Percentiles rank a stretch among this genome's conserved stretches.
Evolutionary conservation across 2,329 filamentous ascomycete species (phyloP).

Genomic region (Colletotrichum lini): DNA sequence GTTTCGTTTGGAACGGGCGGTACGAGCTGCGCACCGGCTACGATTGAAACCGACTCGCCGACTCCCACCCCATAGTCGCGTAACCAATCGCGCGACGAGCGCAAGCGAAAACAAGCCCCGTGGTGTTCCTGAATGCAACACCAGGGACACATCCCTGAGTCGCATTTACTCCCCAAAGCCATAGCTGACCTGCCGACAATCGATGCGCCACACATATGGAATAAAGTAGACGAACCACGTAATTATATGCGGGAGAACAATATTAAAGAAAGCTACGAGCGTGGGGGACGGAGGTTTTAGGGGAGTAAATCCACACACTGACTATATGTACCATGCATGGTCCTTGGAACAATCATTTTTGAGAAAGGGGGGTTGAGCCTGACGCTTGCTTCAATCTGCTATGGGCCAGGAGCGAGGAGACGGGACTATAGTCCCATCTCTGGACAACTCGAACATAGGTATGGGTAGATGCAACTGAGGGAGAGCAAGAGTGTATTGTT

Average conservation of each 20-base stretch:
- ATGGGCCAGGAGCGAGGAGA: not conserved
- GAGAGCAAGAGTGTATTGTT: not conserved
- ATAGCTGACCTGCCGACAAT: not conserved
- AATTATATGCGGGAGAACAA: not conserved
- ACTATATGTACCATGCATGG: not conserved
- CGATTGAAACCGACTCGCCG: slow-evolving; percentile 25
- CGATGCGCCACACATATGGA: not conserved
- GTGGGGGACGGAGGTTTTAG: not conserved
- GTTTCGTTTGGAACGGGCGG: slow-evolving; percentile 24
- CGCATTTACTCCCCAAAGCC: not conserved
- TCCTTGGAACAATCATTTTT: not conserved
- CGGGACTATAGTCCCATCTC: not conserved
- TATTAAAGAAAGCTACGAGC: not conserved
- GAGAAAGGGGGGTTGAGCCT: not conserved
- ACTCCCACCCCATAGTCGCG: not conserved
- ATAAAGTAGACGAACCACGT: not conserved
- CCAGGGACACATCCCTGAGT: not conserved
- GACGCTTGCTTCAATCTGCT: not conserved
- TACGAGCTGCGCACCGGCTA: slow-evolving; percentile 21
- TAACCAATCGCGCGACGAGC: slow-evolving; percentile 21
- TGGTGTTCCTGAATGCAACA: not conserved
- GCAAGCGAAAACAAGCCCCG: not conserved
- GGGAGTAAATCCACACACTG: not conserved
- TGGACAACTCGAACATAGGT: not conserved
- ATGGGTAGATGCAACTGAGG: not conserved